Base-by-base conservation (phyloP, 768 basidiomycete genomes). In the Coprinellus micaceus region DNA sequence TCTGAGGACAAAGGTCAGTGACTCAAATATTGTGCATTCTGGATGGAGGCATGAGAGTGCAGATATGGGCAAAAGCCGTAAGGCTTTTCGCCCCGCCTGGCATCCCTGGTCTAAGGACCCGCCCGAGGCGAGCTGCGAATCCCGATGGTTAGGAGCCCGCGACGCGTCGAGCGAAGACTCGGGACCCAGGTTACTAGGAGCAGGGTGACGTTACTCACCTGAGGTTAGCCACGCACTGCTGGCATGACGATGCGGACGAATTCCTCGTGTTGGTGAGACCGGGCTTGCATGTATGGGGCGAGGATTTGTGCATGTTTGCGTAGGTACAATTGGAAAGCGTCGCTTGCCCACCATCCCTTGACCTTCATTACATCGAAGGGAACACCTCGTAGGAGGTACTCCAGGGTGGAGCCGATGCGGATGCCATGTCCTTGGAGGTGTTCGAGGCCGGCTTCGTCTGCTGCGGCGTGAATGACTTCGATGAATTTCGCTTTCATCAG, bases 341-440 rank as follows among this genome's bases (percentile, higher is more conserved):
- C 52, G 21, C 56, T 57, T 0, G 52, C 52, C 59, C 74, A 77
- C 0, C 66, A 49, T 0, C 74, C 70, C 21, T 66, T 74, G 0
- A 63, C 58, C 39, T 71, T 72, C n/a, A 74, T 63, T 0, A 68
- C 68, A 3, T 75, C 69, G 39, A 77, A 71, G 1, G 72, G 66
- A 0, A 69, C 45, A 0, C 70, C 69, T 4, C 63, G 54, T 2
- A 77, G 66, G 0, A 76, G 67, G 57, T 73, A 74, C 54, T 72
- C 68, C 0, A 76, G 60, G 0, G 71, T 74, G 9, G 66, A 37
- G 4, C 67, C 63, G 58, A 64, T 64, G 45, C 60, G 57, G 26
- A 67, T 64, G n/a, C 64, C 58, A 43, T 75, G 72, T 1, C 67
- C 67, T 28, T 67, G 56, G 4, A 67, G 26, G 1, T 47, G 52